Conservation (phyloP, 176 grass and related monocot genomes). For the Guadua angustifolia region DNA sequence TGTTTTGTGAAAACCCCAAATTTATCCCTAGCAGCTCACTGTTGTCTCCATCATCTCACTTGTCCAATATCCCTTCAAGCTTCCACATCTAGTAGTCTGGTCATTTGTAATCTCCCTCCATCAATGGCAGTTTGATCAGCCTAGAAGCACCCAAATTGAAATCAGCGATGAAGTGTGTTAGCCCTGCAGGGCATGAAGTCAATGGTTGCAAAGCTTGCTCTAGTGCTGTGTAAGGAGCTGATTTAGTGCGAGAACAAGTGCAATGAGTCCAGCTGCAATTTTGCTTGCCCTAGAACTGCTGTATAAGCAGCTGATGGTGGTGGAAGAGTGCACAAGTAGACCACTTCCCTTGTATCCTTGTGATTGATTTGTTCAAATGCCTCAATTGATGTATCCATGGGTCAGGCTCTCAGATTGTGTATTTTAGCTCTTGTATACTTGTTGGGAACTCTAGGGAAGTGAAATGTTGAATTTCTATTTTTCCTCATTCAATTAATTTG, state of each 20-base stretch:
- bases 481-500: not conserved
- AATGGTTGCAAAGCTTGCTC: not conserved
- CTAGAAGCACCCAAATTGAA: not conserved
- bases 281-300: not conserved
- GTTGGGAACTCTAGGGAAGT: not conserved
- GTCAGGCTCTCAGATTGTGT: not conserved
- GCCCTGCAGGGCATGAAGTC: not conserved
- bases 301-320: not conserved
- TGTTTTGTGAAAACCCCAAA: not conserved
- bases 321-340: not conserved
- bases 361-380: not conserved
- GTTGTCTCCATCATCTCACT: not conserved
- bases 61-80: not conserved
- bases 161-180: not conserved
- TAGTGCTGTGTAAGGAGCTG: not conserved
- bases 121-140: not conserved
- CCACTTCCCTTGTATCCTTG: not conserved
- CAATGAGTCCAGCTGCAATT: not conserved
- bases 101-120: not conserved
- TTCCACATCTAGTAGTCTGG: not conserved
- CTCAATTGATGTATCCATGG: not conserved
- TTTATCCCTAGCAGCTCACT: not conserved
- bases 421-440: not conserved
- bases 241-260: not conserved
- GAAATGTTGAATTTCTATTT: not conserved